Conservation (phyloP, 2,329 filamentous ascomycete genomes). For the Bipolaris oryzae region DNA sequence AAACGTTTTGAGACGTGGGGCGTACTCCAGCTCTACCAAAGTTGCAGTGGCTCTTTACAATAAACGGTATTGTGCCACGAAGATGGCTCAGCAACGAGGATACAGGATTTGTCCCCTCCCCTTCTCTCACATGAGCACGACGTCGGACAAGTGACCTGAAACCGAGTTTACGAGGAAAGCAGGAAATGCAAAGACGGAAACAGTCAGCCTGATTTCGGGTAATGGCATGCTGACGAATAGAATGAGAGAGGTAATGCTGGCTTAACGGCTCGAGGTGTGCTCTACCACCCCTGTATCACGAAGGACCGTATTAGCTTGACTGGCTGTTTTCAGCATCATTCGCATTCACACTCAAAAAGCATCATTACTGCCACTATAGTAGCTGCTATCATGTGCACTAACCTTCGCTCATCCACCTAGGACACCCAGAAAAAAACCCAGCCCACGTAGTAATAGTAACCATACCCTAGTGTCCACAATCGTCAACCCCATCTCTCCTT, state of each 20-base stretch:
- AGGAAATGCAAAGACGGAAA: neutral
- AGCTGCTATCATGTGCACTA: neutral
- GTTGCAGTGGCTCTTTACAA: neutral
- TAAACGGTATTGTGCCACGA: slow-evolving; percentile 1
- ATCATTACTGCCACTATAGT: neutral
- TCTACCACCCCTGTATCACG: neutral
- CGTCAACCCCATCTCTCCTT: neutral
- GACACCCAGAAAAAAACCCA: neutral
- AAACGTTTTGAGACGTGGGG: neutral
- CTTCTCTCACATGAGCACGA: neutral
- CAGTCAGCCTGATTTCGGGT: neutral
- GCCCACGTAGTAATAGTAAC: neutral
- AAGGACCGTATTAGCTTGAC: neutral
- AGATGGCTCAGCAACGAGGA: neutral
- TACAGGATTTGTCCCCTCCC: slow-evolving; percentile 2
- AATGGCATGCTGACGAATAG: neutral
- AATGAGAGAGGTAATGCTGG: neutral
- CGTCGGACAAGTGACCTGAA: neutral
- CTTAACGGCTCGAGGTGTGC: neutral
- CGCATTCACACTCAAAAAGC: neutral
- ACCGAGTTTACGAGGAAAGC: neutral
- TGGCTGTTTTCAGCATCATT: slow-evolving; percentile 1
- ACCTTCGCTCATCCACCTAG: neutral
- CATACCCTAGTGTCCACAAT: neutral
- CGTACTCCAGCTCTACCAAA: neutral